phyloP scores from a whole-genome alignment of 306 rosid species.

The Ormosia emarginata region DNA sequence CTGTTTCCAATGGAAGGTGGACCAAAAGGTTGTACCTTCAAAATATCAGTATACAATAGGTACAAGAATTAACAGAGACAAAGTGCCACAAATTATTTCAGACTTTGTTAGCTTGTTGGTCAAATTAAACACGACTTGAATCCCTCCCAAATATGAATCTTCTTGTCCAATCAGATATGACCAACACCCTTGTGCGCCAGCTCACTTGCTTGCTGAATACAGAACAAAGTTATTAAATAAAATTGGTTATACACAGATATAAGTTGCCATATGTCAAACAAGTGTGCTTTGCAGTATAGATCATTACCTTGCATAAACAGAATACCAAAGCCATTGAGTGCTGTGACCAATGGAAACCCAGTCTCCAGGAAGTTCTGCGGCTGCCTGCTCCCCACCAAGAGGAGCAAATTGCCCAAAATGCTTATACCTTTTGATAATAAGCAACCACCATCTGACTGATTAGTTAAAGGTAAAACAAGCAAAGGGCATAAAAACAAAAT shows the following conservation, averaged over 20 bases:
- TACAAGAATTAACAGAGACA: constrained; percentile 6
- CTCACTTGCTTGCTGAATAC: constrained; percentile 89
- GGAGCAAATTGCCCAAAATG: constrained; percentile 97
- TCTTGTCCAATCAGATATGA: constrained; percentile 85
- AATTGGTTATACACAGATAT: background rate
- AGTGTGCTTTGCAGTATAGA: background rate
- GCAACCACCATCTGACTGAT: constrained; percentile 10
- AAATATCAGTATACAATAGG: background rate
- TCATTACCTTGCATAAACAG: constrained; percentile 88
- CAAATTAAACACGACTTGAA: constrained; percentile 62
- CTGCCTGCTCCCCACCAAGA: constrained; percentile 86
- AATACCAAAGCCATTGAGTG: constrained; percentile 99
- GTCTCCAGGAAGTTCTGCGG: constrained; percentile 97
- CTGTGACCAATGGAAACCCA: constrained; percentile 96
- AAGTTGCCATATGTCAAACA: background rate
- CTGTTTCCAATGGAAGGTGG: background rate
- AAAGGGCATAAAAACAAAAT: background rate
- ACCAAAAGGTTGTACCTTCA: background rate
- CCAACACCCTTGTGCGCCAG: constrained; percentile 89
- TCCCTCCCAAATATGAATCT: constrained; percentile 89
- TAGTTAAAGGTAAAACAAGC: constrained; percentile 6
- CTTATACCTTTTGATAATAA: constrained; percentile 64
- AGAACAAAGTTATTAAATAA: background rate
- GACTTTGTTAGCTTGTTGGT: background rate
- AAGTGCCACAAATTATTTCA: background rate